Percentiles rank a stretch among this genome's conserved stretches.
These are phyloP conservation scores for Colletotrichum sojae DNA, from an alignment of 2,329 filamentous ascomycete species.

Conservation along the genomic window DNA sequence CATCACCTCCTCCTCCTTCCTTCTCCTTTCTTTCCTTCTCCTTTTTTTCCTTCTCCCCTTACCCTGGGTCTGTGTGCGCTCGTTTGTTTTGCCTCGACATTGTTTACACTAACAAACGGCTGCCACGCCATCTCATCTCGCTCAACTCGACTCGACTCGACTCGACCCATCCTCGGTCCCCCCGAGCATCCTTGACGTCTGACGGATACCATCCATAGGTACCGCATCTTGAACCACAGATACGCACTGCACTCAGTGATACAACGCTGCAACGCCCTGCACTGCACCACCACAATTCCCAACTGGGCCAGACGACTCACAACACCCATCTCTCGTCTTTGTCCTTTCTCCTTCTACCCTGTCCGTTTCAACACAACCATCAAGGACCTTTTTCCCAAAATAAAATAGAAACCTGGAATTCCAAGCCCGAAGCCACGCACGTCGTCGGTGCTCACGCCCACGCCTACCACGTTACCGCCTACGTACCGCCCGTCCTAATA, in stretches of 20 bases:
- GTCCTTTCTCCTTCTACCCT: not conserved
- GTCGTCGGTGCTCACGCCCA: not conserved
- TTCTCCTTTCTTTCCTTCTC: not conserved
- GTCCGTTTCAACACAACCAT: slow-evolving; percentile 16
- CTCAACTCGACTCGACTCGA: not conserved
- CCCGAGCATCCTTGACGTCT: slow-evolving; percentile 12
- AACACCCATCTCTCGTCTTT: not conserved
- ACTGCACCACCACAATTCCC: too few relatives aligned
- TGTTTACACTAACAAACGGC: slow-evolving; percentile 1
- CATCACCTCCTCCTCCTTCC: not conserved
- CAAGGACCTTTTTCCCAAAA: not conserved
- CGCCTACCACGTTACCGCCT: slow-evolving; percentile 15
- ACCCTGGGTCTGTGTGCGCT: not conserved
- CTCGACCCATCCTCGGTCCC: not conserved
- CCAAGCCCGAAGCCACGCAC: slow-evolving; percentile 27
- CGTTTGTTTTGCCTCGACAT: not conserved
- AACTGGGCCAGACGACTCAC: too few relatives aligned
- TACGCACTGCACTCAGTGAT: not conserved
- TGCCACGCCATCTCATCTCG: slow-evolving; percentile 3
- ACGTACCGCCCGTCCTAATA: slow-evolving; percentile 24
- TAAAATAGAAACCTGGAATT: slow-evolving; percentile 6
- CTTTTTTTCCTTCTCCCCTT: not conserved
- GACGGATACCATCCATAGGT: not conserved
- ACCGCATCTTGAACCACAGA: not conserved
- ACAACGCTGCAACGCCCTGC: too few relatives aligned